These are phyloP conservation scores for Daldinia sp. DNA, from an alignment of 2,329 filamentous ascomycete species.

Conservation along the genomic window DNA sequence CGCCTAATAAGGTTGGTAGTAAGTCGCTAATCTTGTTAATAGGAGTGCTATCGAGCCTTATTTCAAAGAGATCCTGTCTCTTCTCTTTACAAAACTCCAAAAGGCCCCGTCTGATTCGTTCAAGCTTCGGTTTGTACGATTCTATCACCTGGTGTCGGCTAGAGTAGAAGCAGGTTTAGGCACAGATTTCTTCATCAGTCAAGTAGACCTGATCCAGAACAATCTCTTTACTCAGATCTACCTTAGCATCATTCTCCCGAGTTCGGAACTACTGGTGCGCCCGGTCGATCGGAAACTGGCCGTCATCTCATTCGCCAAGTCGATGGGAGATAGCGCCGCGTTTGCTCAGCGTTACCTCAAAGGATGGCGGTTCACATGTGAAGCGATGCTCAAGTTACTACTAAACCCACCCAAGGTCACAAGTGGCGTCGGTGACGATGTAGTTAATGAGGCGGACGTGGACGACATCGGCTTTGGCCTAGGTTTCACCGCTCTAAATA, in stretches of 20 bases:
- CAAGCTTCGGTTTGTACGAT: slow-evolving; percentile 87
- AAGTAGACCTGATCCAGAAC: slow-evolving; percentile 84
- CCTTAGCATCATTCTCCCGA: slow-evolving; percentile 84
- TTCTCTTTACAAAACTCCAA: slow-evolving; percentile 84
- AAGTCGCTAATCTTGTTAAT: slow-evolving; percentile 28
- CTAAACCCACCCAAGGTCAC: slow-evolving; percentile 84
- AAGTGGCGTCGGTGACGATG: slow-evolving; percentile 75
- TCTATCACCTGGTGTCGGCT: slow-evolving; percentile 93
- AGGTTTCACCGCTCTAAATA: slow-evolving; percentile 93
- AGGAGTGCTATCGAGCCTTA: slow-evolving; percentile 78
- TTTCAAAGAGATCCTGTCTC: slow-evolving; percentile 81
- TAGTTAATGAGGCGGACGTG: slow-evolving; percentile 88
- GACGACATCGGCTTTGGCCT: slow-evolving; percentile 96
- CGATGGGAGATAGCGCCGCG: slow-evolving; percentile 83
- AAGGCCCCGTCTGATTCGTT: slow-evolving; percentile 78
- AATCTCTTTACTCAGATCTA: slow-evolving; percentile 88
- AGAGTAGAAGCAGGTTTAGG: slow-evolving; percentile 84
- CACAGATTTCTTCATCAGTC: slow-evolving; percentile 88
- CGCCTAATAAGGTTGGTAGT: background rate
- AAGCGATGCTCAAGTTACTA: slow-evolving; percentile 87
- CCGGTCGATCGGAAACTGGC: slow-evolving; percentile 94
- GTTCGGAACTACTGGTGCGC: slow-evolving; percentile 87
- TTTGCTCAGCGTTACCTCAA: slow-evolving; percentile 87
- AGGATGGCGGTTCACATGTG: slow-evolving; percentile 91
- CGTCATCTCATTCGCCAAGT: slow-evolving; percentile 93